These are phyloP conservation scores for Fusarium solani-melongenae DNA, from an alignment of 2,329 filamentous ascomycete species.

Conservation along the genomic window DNA sequence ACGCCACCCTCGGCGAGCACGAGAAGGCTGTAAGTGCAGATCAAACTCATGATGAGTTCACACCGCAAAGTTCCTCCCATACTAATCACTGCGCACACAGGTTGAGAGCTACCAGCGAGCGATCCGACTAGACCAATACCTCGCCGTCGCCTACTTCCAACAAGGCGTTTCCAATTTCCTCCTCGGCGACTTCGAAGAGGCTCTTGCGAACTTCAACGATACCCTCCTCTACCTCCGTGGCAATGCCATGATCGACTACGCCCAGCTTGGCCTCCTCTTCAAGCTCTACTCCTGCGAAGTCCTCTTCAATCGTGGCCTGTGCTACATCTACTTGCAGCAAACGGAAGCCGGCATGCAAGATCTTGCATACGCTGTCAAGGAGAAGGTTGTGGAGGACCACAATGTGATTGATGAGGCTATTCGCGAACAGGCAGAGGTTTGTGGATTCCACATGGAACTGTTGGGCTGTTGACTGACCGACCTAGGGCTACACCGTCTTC, in stretches of 20 bases:
- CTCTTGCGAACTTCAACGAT: conserved; percentile 98
- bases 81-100: conserved; percentile 57
- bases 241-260: conserved; percentile 98
- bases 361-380: conserved; percentile 88
- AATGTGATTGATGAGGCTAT: conserved; percentile 99
- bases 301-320: conserved; percentile 94
- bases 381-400: conserved; percentile 96
- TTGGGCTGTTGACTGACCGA: conserved; percentile 40
- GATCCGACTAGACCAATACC: conserved; percentile 90
- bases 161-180: conserved; percentile 98
- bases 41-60: not conserved
- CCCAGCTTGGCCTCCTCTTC: conserved; percentile 93
- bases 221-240: conserved; percentile 93
- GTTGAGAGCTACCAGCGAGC: conserved; percentile 96
- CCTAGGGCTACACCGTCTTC: conserved; percentile 95
- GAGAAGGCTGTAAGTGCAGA: conserved; percentile 82
- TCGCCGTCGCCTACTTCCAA: conserved; percentile 98
- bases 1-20: conserved; percentile 95
- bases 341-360: conserved; percentile 92
- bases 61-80: conserved; percentile 13
- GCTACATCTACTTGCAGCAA: conserved; percentile 96
- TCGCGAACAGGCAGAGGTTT: conserved; percentile 87
- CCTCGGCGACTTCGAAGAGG: conserved; percentile 96
- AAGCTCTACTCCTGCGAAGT: conserved; percentile 98
- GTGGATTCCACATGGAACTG: conserved; percentile 24